A percentile compares a stretch with the other conserved stretches of the same genome.
Evolutionary conservation across 2,329 filamentous ascomycete species (phyloP).

Genomic region (Pseudofabraea citricarpa): DNA sequence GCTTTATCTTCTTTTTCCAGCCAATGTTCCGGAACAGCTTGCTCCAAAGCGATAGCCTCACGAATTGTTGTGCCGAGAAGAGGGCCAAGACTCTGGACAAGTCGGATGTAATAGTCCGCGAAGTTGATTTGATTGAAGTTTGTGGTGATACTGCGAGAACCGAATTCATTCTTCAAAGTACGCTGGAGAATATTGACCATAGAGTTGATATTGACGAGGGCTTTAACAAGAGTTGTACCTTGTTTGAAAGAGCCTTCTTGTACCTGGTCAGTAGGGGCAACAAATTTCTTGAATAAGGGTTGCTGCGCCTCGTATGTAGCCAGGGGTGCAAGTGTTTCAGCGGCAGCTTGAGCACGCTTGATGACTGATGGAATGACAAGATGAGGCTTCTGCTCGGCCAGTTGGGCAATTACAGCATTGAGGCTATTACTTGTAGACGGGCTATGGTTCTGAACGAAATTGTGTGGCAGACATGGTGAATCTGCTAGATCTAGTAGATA

Average conservation of each 20-base stretch:
- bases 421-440: slow-evolving; percentile 57
- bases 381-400: slow-evolving; percentile 77
- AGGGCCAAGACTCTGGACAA: slow-evolving; percentile 71
- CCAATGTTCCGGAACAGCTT: slow-evolving; percentile 68
- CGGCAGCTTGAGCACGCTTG: slow-evolving; percentile 63
- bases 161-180: slow-evolving; percentile 58
- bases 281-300: slow-evolving; percentile 68
- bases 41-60: slow-evolving; percentile 75
- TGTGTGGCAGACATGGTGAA: slow-evolving; percentile 72
- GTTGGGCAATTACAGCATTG: slow-evolving; percentile 66
- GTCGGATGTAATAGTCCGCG: slow-evolving; percentile 73
- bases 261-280: slow-evolving; percentile 38
- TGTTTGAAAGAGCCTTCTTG: slow-evolving; percentile 41
- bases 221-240: slow-evolving; percentile 76
- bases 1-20: slow-evolving; percentile 47
- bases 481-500: slow-evolving; percentile 79
- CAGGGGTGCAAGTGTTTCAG: slow-evolving; percentile 65
- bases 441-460: slow-evolving; percentile 59
- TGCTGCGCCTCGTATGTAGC: slow-evolving; percentile 41
- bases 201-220: slow-evolving; percentile 70
- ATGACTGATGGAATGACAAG: slow-evolving; percentile 78
- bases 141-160: slow-evolving; percentile 47
- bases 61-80: slow-evolving; percentile 77
- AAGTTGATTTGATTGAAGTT: slow-evolving; percentile 75
- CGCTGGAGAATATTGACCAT: slow-evolving; percentile 71